Conservation (phyloP, 2,329 filamentous ascomycete genomes). For the Macrophomina pseudophaseolina region DNA sequence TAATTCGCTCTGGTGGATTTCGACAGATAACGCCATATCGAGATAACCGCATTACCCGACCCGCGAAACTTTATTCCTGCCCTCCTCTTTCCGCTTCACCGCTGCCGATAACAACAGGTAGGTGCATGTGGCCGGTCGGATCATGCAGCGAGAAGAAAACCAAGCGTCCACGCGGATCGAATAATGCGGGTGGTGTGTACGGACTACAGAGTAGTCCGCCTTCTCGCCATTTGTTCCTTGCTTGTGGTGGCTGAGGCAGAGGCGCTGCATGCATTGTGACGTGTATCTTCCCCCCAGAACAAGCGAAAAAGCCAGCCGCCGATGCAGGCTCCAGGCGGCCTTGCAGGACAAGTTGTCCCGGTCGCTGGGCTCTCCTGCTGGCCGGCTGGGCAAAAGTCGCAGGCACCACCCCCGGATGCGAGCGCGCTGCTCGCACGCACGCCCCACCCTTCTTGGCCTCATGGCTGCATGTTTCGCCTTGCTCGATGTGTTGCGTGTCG, state of each 20-base stretch:
- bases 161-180: too few species aligned
- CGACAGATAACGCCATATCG: background rate
- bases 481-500: background rate
- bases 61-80: background rate
- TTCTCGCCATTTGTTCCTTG: background rate
- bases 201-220: too few species aligned
- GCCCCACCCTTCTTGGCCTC: too few species aligned
- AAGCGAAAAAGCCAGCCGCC: too few species aligned
- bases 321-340: background rate
- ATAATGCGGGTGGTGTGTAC: too few species aligned
- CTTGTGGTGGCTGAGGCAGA: background rate
- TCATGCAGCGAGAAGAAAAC: background rate
- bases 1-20: background rate
- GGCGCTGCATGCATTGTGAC: constrained; percentile 7
- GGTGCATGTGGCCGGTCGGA: background rate
- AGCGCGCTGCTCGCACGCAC: too few species aligned
- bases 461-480: background rate
- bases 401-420: too few species aligned
- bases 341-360: constrained; percentile 1
- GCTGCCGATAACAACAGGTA: background rate
- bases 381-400: background rate
- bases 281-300: background rate
- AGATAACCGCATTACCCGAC: background rate
- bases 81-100: background rate
- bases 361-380: background rate